A percentile compares a stretch with the other conserved stretches of the same genome.
These are phyloP conservation scores for Glycyrrhiza uralensis DNA, from an alignment of 306 rosid species.

Conservation along the genomic window DNA sequence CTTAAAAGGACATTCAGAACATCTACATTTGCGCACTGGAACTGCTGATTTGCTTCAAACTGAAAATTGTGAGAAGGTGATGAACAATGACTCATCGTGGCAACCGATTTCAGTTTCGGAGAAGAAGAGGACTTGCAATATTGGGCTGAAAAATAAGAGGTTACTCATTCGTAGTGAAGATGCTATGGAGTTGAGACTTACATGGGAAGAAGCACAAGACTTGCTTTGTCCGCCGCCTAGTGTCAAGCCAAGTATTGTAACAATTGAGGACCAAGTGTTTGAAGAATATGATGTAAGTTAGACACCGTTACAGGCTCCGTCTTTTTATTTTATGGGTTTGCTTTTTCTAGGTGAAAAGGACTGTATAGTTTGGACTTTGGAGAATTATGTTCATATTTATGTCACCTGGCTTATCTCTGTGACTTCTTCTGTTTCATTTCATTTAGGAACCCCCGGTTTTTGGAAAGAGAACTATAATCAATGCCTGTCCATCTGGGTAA, in stretches of 20 bases:
- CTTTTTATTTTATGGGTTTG: background rate
- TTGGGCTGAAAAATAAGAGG: constrained; percentile 76
- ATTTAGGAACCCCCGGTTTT: constrained; percentile 89
- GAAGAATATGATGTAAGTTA: constrained; percentile 89
- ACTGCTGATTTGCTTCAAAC: constrained; percentile 37
- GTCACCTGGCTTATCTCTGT: constrained; percentile 28
- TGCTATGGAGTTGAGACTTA: constrained; percentile 70
- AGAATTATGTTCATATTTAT: constrained; percentile 20
- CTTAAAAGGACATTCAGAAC: constrained; percentile 37
- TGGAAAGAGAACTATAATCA: constrained; percentile 66
- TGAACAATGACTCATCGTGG: constrained; percentile 42
- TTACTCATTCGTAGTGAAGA: constrained; percentile 72
- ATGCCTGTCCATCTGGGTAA: constrained; percentile 60
- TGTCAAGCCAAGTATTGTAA: constrained; percentile 64
- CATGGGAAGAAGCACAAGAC: constrained; percentile 97
- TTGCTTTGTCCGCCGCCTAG: constrained; percentile 81
- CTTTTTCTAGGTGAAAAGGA: background rate
- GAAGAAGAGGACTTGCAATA: constrained; percentile 68
- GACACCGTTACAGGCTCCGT: constrained; percentile 3
- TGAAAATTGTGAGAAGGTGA: constrained; percentile 32
- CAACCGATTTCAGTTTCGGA: constrained; percentile 48
- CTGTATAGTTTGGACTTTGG: background rate
- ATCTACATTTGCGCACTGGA: constrained; percentile 38
- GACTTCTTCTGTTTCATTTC: constrained; percentile 28
- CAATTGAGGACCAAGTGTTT: constrained; percentile 71